phyloP scores from a whole-genome alignment of 495 filamentous ascomycete species.

The Penicillium goetzii region DNA sequence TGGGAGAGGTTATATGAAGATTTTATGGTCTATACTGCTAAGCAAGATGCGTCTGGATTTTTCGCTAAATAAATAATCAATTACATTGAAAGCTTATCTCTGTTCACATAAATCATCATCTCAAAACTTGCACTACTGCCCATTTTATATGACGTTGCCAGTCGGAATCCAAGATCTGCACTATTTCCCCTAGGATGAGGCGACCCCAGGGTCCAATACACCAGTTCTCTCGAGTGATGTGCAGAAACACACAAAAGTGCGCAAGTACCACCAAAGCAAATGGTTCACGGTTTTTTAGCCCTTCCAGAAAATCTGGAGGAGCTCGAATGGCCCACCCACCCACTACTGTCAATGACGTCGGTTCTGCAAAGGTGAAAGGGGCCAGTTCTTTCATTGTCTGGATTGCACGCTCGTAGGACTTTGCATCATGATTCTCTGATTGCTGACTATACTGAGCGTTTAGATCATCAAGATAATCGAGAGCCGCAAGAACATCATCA shows the following conservation, averaged over 20 bases:
- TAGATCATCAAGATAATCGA: constrained; percentile 24
- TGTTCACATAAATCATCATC: neutral
- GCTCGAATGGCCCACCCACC: constrained; percentile 31
- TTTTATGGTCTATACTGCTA: neutral
- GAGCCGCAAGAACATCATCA: constrained; percentile 8
- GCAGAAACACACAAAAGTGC: constrained; percentile 31
- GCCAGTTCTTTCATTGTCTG: constrained; percentile 15
- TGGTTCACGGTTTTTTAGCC: constrained; percentile 19
- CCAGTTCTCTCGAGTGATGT: constrained; percentile 29
- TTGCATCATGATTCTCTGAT: constrained; percentile 3
- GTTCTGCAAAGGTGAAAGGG: constrained; percentile 24
- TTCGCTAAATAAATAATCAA: neutral
- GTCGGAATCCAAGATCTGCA: constrained; percentile 13
- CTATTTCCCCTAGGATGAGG: constrained; percentile 26
- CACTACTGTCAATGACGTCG: constrained; percentile 28
- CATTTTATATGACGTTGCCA: constrained; percentile 31
- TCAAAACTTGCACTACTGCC: constrained; percentile 15
- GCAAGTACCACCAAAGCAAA: constrained; percentile 32
- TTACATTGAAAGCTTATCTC: neutral
- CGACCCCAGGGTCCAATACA: constrained; percentile 29
- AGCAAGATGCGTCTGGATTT: neutral
- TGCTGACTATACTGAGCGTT: constrained; percentile 14
- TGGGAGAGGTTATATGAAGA: neutral
- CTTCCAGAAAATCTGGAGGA: constrained; percentile 18
- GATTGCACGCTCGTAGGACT: constrained; percentile 19